Base-by-base conservation (phyloP, 495 filamentous ascomycete species). In the Melanomma pulvis-pyrius region DNA sequence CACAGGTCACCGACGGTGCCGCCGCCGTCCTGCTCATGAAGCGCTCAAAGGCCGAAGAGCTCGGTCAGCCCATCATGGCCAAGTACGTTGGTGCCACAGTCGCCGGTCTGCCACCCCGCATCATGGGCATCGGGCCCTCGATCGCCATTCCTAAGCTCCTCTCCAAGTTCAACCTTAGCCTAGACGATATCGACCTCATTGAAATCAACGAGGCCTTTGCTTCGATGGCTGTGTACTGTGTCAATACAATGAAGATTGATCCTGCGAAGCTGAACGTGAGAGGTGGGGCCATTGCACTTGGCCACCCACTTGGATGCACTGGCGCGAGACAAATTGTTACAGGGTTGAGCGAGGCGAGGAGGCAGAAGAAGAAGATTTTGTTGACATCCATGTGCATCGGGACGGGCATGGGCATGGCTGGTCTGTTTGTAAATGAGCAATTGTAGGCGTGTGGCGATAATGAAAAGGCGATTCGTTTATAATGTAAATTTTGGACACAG, bases 171-270 rank as follows among this genome's bases (percentile, higher is more conserved):
- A 84, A 87, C 74, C 75, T 98, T 66, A 82, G 80, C n/a, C 82
- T 96, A 56, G 80, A 87, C 50, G 93, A 98, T 63, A 83, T 92
- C 64, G 94, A 98, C 70, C 83, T 98, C 49, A 85, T 91, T 68
- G 94, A 98, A 83, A 79, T 98, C 73, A 98, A 98, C 78, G 94
- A 98, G 84, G 94, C 94, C 1, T 98, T 98, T 69, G 94, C 93
- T 26, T 92, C 88, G 29, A 98, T 98, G 93, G 93, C 91, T 0
- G 92, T 97, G 1, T 98, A 97, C 82, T 96, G 92, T 79, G 75
- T 89, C 21, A 82, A 93, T 61, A 86, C 82, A 60, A 83, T 97
- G 32, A 87, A 87, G 36, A 78, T 97, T 48, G 90, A 94, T 67
- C 86, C 83, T 64, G 79, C 84, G 72, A 97, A 97, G 85, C 85